Evolutionary conservation across 2,329 filamentous ascomycete species (phyloP).

Genomic region (Hypoxylon sp.): DNA sequence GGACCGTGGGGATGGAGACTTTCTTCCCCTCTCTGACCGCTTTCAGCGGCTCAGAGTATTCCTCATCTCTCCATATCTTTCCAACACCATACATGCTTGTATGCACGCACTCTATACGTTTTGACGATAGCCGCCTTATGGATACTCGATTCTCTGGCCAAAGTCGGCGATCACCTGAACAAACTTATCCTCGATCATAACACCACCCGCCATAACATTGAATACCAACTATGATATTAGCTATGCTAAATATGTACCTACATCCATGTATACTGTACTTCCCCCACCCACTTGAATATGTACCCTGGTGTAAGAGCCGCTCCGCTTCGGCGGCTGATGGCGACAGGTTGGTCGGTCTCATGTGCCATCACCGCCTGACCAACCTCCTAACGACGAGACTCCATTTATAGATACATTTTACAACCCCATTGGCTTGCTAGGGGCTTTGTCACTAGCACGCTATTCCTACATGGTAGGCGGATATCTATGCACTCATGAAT

Average conservation of each 20-base stretch:
- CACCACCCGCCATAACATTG: neutral
- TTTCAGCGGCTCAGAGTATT: conserved; percentile 5
- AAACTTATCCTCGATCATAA: neutral
- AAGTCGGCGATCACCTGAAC: neutral
- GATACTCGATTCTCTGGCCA: neutral
- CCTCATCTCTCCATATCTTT: conserved; percentile 5
- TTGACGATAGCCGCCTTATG: neutral
- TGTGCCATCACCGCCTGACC: conserved; percentile 43
- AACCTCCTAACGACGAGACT: conserved; percentile 29
- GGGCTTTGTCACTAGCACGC: conserved; percentile 24
- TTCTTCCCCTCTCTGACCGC: conserved; percentile 13
- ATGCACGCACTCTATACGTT: neutral
- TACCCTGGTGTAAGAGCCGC: conserved; percentile 29
- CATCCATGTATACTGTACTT: conserved; percentile 4
- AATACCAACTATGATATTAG: neutral
- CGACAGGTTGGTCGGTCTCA: conserved; percentile 30
- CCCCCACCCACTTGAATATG: conserved; percentile 14
- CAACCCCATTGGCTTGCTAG: conserved; percentile 33
- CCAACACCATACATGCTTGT: neutral
- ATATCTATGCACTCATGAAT: conserved; percentile 9
- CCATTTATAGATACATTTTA: conserved; percentile 30
- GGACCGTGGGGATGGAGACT: conserved; percentile 5
- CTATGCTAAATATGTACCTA: neutral
- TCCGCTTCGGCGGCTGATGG: conserved; percentile 27
- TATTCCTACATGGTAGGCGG: conserved; percentile 30